These are phyloP conservation scores for Tubosaeta brunneosetosa DNA, from an alignment of 768 basidiomycete genomes.

Conservation along the genomic window DNA sequence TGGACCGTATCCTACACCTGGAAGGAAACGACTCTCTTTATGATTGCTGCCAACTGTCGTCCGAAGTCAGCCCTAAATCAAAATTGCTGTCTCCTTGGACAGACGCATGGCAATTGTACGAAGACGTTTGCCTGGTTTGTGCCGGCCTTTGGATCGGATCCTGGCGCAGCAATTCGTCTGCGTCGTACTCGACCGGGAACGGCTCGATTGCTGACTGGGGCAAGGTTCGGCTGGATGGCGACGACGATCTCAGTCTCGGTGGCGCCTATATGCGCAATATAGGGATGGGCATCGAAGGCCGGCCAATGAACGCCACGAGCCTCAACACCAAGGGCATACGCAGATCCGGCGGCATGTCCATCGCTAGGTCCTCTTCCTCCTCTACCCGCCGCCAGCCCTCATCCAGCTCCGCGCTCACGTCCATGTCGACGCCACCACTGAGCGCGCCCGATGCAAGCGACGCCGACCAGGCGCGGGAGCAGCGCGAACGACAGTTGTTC, in stretches of 20 bases:
- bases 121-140: conserved; percentile 79
- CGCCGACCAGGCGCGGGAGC: conserved; percentile 18
- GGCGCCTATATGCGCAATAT: conserved; percentile 48
- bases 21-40: conserved; percentile 33
- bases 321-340: conserved; percentile 37
- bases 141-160: conserved; percentile 78
- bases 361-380: conserved; percentile 4
- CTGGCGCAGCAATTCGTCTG: conserved; percentile 47
- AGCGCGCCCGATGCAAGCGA: not conserved
- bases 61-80: conserved; percentile 31
- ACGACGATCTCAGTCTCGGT: conserved; percentile 50
- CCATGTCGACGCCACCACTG: not conserved
- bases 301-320: conserved; percentile 30
- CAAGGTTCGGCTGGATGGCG: conserved; percentile 56
- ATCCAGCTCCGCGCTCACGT: conserved; percentile 16
- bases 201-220: conserved; percentile 51
- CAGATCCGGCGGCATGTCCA: conserved; percentile 47
- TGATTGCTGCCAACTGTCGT: conserved; percentile 34
- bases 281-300: conserved; percentile 71
- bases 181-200: conserved; percentile 46
- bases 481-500: conserved; percentile 33
- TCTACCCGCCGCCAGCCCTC: conserved; percentile 31
- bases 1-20: conserved; percentile 63
- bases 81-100: conserved; percentile 53
- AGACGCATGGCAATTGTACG: conserved; percentile 78